Conservation (phyloP, 2,329 filamentous ascomycete genomes). For the Bipolaris oryzae region DNA sequence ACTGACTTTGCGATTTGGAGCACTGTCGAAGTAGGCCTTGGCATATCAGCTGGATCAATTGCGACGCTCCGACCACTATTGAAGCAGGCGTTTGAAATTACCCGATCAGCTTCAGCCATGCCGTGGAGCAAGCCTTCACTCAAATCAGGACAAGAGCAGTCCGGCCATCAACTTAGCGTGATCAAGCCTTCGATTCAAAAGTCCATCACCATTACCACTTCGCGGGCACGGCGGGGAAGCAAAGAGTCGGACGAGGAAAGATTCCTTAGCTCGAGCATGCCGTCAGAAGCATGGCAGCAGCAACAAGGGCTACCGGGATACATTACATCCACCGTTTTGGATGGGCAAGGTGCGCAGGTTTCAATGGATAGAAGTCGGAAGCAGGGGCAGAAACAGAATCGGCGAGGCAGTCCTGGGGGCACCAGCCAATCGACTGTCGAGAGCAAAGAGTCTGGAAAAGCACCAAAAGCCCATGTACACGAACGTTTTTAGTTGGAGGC, state of each 20-base stretch:
- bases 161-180: slow-evolving; percentile 19
- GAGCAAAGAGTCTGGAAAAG: slow-evolving; percentile 14
- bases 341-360: slow-evolving; percentile 12
- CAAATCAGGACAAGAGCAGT: slow-evolving; percentile 11
- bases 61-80: slow-evolving; percentile 36
- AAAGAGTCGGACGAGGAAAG: slow-evolving; percentile 31
- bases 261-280: slow-evolving; percentile 19
- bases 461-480: neutral
- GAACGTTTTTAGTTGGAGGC: slow-evolving; percentile 6
- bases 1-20: slow-evolving; percentile 43
- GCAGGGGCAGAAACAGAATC: neutral
- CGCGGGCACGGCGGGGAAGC: slow-evolving; percentile 26
- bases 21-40: slow-evolving; percentile 35
- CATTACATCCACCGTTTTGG: slow-evolving; percentile 27
- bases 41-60: slow-evolving; percentile 37
- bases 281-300: slow-evolving; percentile 22
- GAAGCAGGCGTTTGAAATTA: slow-evolving; percentile 23
- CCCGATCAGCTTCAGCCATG: slow-evolving; percentile 21
- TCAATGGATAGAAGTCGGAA: slow-evolving; percentile 3
- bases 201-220: slow-evolving; percentile 28
- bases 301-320: slow-evolving; percentile 19
- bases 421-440: slow-evolving; percentile 20
- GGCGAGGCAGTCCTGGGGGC: slow-evolving; percentile 20
- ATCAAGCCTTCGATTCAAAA: slow-evolving; percentile 26
- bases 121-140: slow-evolving; percentile 25